Evolutionary conservation across 768 basidiomycete species (phyloP).

Genomic region (Lentinula edodes): DNA sequence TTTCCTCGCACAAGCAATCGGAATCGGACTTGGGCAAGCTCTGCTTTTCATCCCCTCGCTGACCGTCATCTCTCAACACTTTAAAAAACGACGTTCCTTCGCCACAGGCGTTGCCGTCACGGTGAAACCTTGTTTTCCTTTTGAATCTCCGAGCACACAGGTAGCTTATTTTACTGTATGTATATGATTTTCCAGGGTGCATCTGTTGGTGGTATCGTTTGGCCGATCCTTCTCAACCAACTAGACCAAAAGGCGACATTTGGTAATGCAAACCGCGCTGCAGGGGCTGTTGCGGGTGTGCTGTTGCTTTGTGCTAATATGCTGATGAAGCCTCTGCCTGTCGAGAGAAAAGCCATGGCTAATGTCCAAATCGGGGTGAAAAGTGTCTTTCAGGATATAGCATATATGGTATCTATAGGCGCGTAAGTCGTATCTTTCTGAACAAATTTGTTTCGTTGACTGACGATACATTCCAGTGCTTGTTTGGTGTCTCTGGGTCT

Average conservation of each 20-base stretch:
- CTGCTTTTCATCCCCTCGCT: slow-evolving; percentile 41
- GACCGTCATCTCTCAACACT: slow-evolving; percentile 44
- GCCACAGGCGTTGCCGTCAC: slow-evolving; percentile 28
- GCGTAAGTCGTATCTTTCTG: not conserved
- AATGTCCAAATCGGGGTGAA: not conserved
- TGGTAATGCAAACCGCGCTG: slow-evolving; percentile 18
- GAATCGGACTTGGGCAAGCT: slow-evolving; percentile 40
- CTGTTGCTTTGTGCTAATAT: slow-evolving; percentile 21
- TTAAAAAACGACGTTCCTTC: slow-evolving; percentile 36
- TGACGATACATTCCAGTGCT: not conserved
- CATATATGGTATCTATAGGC: not conserved
- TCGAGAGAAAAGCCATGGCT: slow-evolving; percentile 17
- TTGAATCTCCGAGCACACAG: not conserved
- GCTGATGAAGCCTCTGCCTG: slow-evolving; percentile 14
- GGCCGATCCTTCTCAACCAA: slow-evolving; percentile 24
- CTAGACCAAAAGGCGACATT: slow-evolving; percentile 21
- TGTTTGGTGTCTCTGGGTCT: slow-evolving; percentile 24
- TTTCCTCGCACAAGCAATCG: slow-evolving; percentile 42
- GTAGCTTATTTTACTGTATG: too few species aligned
- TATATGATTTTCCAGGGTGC: slow-evolving; percentile 9
- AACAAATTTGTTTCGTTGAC: not conserved
- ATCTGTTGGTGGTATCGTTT: slow-evolving; percentile 26
- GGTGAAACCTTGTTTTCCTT: slow-evolving; percentile 8
- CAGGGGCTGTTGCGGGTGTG: slow-evolving; percentile 21
- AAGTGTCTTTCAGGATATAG: not conserved